phyloP scores from a whole-genome alignment of 1,284 basidiomycete species.

The Ustilago sp. region DNA sequence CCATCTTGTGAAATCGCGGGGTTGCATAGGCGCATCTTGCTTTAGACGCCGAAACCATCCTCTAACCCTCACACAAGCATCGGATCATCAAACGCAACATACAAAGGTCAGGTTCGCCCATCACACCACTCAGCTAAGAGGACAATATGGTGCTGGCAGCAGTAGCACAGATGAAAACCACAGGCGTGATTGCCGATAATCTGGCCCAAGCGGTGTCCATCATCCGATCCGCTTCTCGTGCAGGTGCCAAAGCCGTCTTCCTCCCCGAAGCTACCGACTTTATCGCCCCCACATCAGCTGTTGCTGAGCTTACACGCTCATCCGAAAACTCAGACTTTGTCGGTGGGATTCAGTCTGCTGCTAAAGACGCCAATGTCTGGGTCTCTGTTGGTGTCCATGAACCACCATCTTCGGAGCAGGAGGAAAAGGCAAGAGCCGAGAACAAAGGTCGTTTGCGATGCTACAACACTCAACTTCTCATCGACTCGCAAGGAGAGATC shows the following conservation, averaged over 20 bases:
- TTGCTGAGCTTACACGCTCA: conserved; percentile 58
- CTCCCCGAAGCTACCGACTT: conserved; percentile 73
- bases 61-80: background rate
- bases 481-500: conserved; percentile 70
- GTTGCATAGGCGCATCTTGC: background rate
- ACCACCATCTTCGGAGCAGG: conserved; percentile 58
- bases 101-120: background rate
- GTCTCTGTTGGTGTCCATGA: conserved; percentile 73
- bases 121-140: background rate
- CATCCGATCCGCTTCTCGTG: conserved; percentile 65
- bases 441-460: conserved; percentile 65
- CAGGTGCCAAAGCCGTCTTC: conserved; percentile 71
- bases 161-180: conserved; percentile 62
- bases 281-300: conserved; percentile 70
- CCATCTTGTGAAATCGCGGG: background rate
- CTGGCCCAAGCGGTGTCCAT: conserved; percentile 53
- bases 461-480: conserved; percentile 72
- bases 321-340: conserved; percentile 66
- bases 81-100: too few relatives aligned
- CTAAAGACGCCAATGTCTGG: conserved; percentile 69
- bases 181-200: conserved; percentile 61
- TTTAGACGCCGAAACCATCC: background rate
- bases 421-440: conserved; percentile 31
- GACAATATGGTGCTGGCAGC: conserved; percentile 60
- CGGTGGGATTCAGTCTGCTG: conserved; percentile 67